These are phyloP conservation scores for Prototheca wickerhamii DNA, from an alignment of 163 green algal genomes.

Conservation along the genomic window DNA sequence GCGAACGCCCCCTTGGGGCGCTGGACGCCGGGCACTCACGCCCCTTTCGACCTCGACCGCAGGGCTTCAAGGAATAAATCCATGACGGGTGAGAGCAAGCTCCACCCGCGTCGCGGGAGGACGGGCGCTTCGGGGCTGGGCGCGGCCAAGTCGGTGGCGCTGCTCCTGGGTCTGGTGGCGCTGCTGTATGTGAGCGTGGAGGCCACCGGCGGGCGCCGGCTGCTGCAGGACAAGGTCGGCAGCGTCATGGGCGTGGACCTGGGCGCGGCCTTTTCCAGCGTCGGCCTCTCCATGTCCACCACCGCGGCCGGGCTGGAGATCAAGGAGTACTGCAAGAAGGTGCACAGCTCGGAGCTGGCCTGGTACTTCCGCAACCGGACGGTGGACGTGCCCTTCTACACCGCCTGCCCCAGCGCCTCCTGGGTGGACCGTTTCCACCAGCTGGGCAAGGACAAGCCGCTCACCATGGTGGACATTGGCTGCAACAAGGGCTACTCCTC, in stretches of 20 bases:
- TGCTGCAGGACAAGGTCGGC: not conserved
- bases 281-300: slow-evolving; percentile 2
- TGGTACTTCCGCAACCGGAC: slow-evolving; percentile 9
- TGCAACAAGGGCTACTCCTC: slow-evolving; percentile 25
- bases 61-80: no score
- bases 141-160: not conserved
- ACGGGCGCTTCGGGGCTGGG: not conserved
- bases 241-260: not conserved
- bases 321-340: slow-evolving; percentile 3
- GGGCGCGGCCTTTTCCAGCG: not conserved
- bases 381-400: slow-evolving; percentile 18
- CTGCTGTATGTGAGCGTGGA: not conserved
- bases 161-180: not conserved
- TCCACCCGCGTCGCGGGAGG: no score
- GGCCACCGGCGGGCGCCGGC: not conserved
- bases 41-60: no score
- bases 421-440: slow-evolving; percentile 10
- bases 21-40: no score
- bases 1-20: no score
- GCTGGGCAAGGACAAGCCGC: slow-evolving; percentile 4
- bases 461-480: slow-evolving; percentile 20
- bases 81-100: not conserved
- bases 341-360: slow-evolving; percentile 3
- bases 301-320: slow-evolving; percentile 1
- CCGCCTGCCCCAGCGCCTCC: slow-evolving; percentile 1